phyloP scores from a whole-genome alignment of 73 alveolate genomes.

The Paramecium biaurelia region DNA sequence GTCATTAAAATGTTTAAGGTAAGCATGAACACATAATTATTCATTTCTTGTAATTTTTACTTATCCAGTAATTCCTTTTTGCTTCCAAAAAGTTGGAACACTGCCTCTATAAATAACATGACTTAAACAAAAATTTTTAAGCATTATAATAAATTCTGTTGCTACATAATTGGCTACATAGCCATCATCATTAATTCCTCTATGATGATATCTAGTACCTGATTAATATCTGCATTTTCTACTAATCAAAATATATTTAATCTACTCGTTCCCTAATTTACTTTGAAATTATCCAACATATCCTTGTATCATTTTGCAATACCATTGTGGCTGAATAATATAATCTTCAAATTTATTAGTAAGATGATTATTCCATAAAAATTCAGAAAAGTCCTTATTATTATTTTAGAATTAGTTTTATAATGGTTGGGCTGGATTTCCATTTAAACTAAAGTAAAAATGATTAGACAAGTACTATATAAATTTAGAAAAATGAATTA shows the following conservation, averaged over 20 bases:
- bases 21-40: slow-evolving; percentile 79
- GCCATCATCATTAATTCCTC: slow-evolving; percentile 96
- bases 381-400: neutral
- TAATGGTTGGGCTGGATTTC: neutral
- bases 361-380: slow-evolving; percentile 56
- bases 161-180: slow-evolving; percentile 94
- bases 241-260: slow-evolving; percentile 79
- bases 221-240: slow-evolving; percentile 85
- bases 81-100: slow-evolving; percentile 94
- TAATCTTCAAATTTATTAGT: neutral
- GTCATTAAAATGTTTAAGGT: slow-evolving; percentile 83
- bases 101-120: slow-evolving; percentile 90
- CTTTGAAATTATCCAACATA: slow-evolving; percentile 36
- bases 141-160: slow-evolving; percentile 83
- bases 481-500: neutral
- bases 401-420: neutral
- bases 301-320: slow-evolving; percentile 35
- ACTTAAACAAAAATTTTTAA: slow-evolving; percentile 71
- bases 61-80: slow-evolving; percentile 77
- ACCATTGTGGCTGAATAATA: slow-evolving; percentile 17
- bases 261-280: neutral
- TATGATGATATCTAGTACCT: slow-evolving; percentile 92
- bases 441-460: slow-evolving; percentile 33
- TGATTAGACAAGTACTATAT: slow-evolving; percentile 18
- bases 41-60: slow-evolving; percentile 80